A percentile compares a stretch with the other conserved stretches of the same genome.
Evolutionary conservation across 1,139 yeast species (phyloP).

Genomic region (Yamadazyma songkhlaensis): DNA sequence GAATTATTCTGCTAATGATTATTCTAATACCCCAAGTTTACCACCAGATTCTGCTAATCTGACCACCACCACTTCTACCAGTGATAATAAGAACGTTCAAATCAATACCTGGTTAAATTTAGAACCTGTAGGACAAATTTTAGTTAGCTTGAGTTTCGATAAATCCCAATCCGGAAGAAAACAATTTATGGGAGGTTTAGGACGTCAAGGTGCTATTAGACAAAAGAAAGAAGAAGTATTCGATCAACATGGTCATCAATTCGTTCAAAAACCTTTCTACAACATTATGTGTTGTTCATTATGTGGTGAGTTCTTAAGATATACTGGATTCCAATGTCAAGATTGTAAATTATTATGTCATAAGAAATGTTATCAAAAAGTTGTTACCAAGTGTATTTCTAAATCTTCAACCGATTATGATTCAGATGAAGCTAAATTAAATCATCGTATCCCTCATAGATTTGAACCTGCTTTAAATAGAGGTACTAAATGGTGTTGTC

Average conservation of each 20-base stretch:
- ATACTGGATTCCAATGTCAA: constrained; percentile 94
- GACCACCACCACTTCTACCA: constrained; percentile 1
- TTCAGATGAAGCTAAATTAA: constrained; percentile 79
- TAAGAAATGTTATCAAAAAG: constrained; percentile 89
- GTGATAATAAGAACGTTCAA: constrained; percentile 18
- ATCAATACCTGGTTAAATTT: constrained; percentile 86
- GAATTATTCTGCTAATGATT: constrained; percentile 31
- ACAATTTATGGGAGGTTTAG: constrained; percentile 68
- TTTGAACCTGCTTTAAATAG: constrained; percentile 87
- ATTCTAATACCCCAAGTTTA: neutral
- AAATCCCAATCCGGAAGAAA: constrained; percentile 56
- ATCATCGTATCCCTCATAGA: constrained; percentile 95
- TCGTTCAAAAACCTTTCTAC: constrained; percentile 92
- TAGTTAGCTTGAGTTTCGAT: constrained; percentile 74
- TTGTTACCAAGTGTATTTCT: constrained; percentile 93
- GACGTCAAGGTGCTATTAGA: constrained; percentile 98
- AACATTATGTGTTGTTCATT: constrained; percentile 96
- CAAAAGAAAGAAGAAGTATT: constrained; percentile 92
- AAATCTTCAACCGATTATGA: constrained; percentile 83
- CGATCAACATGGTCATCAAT: constrained; percentile 96
- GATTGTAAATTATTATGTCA: constrained; percentile 95
- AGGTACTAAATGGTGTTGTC: constrained; percentile 99
- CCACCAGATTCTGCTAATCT: neutral
- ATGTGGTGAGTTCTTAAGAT: constrained; percentile 92
- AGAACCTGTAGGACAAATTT: constrained; percentile 92